Conservation (phyloP, 2,329 filamentous ascomycete species). For the Blastomyces emzantsi region DNA sequence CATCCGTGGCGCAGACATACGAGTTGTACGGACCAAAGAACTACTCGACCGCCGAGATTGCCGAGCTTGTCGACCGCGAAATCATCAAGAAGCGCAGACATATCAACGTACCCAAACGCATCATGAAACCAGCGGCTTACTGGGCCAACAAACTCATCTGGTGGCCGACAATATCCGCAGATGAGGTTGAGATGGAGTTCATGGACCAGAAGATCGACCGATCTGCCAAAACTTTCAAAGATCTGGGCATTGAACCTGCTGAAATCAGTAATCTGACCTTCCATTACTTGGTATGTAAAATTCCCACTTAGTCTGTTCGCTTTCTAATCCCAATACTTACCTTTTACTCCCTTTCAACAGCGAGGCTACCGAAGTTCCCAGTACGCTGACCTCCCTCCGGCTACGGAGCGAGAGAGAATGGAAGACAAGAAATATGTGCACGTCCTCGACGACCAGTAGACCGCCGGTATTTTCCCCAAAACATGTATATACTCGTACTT, state of each 20-base stretch:
- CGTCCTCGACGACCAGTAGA: constrained; percentile 75
- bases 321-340: background rate
- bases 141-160: constrained; percentile 74
- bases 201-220: constrained; percentile 87
- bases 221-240: constrained; percentile 88
- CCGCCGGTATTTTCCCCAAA: constrained; percentile 23
- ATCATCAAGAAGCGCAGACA: constrained; percentile 84
- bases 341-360: constrained; percentile 36
- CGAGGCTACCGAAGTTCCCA: constrained; percentile 82
- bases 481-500: constrained; percentile 36
- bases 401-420: constrained; percentile 86
- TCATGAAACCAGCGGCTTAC: constrained; percentile 66
- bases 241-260: constrained; percentile 79
- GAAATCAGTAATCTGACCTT: constrained; percentile 83
- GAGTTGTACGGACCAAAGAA: constrained; percentile 92
- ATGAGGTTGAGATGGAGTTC: constrained; percentile 86
- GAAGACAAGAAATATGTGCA: constrained; percentile 98
- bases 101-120: constrained; percentile 75
- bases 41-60: constrained; percentile 82
- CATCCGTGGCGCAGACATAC: constrained; percentile 78
- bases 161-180: constrained; percentile 76
- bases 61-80: constrained; percentile 79
- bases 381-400: constrained; percentile 88
- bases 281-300: constrained; percentile 71
- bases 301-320: background rate